These are phyloP conservation scores for Calonectria pauciramosa DNA, from an alignment of 2,329 filamentous ascomycete species.

Conservation along the genomic window DNA sequence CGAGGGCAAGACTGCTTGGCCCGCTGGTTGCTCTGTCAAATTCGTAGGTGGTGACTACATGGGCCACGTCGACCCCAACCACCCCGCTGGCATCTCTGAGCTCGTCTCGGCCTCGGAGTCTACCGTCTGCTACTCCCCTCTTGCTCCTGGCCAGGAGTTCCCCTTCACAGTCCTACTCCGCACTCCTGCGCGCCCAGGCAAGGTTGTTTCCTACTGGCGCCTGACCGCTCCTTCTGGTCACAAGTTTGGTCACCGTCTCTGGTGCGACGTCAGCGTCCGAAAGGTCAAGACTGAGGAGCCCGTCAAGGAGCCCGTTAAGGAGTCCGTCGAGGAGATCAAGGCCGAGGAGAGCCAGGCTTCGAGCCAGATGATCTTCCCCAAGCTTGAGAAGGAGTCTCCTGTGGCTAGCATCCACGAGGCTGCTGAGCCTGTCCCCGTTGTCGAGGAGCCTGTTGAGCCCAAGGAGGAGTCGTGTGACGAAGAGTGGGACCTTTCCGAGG, in stretches of 20 bases:
- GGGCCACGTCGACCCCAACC: constrained; percentile 87
- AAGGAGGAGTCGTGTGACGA: constrained; percentile 64
- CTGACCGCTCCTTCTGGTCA: constrained; percentile 84
- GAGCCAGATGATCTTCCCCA: constrained; percentile 93
- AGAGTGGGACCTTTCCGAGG: constrained; percentile 75
- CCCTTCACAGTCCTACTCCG: constrained; percentile 89
- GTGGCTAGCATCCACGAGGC: constrained; percentile 82
- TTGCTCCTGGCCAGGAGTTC: constrained; percentile 81
- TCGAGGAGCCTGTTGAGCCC: constrained; percentile 62
- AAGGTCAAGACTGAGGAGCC: constrained; percentile 44
- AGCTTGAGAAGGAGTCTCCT: constrained; percentile 93
- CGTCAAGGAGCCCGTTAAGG: constrained; percentile 34
- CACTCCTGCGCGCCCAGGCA: constrained; percentile 81
- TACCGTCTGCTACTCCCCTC: constrained; percentile 77
- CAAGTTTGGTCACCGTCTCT: constrained; percentile 92
- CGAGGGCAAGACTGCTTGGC: constrained; percentile 84
- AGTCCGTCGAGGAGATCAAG: constrained; percentile 47
- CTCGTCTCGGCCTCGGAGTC: constrained; percentile 86
- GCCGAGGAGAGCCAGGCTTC: constrained; percentile 48
- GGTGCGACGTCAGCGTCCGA: constrained; percentile 89
- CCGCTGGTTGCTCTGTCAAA: constrained; percentile 88
- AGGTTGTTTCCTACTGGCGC: constrained; percentile 96
- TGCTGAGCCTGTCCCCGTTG: constrained; percentile 66
- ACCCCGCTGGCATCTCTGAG: constrained; percentile 82
- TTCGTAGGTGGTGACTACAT: constrained; percentile 97